Base-by-base conservation (phyloP, 2,329 filamentous ascomycete genomes). In the Endothia cerciana region DNA sequence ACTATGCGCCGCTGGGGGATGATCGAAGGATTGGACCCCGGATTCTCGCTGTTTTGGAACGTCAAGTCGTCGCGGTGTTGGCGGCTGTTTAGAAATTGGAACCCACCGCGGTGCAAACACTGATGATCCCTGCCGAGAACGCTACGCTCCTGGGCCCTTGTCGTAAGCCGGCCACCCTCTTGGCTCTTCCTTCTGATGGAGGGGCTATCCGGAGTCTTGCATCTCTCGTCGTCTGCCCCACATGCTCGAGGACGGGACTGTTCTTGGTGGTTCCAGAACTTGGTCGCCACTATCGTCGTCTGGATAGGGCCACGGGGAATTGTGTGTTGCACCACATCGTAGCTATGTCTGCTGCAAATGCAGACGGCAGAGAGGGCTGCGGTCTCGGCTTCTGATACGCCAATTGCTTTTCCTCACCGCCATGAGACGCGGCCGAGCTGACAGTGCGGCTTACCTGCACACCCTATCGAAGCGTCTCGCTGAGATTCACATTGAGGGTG, bases 361-460 rank as follows among this genome's bases (percentile, higher is more conserved):
- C 28, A 47, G 36, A 55, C 40, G 43, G 51, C 49, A 56, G 33
- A 30, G 30, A 43, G 5, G 11, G 22, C 22, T n/a, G n/a, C n/a
- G n/a, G 19, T 15, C 40, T 55, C 38, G 61, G 25, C 38, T 33
- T 30, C 25, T 63, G 61, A 63, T 63, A 63, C 61, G 49, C 49
- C 51, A 63, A 63, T 63, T 47, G 40, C 17, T 4, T 19, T 13
- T 25, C 19, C 38, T 63, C 61, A 63, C 61, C 61, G 61, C 61
- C 57, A 33, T 43, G 38, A 59, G 38, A 59, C 38, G n/a, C 57
- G 40, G 38, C 38, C 22, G 40, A n/a, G 57, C 36, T 59, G 57
- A 59, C 57, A 59, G 22, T 28, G 36, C 22, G 57, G 57, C 57
- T 22, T 59, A 43, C 38, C 17, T 59, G 22, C 40, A 2, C n/a